These are phyloP conservation scores for Candida orba DNA, from an alignment of 805 yeast species.

Conservation along the genomic window DNA sequence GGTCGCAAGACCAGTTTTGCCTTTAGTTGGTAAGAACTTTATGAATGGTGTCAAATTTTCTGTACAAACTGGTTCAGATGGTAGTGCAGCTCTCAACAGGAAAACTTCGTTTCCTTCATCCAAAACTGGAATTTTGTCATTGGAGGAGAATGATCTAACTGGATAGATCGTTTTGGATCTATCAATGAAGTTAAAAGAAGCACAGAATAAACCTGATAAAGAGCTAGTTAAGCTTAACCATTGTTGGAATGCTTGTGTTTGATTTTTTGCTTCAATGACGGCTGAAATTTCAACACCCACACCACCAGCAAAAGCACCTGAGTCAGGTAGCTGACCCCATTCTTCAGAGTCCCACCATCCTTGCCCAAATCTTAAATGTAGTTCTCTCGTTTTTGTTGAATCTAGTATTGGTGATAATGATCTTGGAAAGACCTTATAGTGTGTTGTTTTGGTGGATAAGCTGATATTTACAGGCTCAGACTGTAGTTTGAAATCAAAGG, in stretches of 20 bases:
- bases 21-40: conserved; percentile 85
- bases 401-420: conserved; percentile 71
- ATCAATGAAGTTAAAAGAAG: conserved; percentile 86
- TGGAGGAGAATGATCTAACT: conserved; percentile 28
- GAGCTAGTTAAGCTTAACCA: conserved; percentile 74
- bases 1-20: conserved; percentile 80
- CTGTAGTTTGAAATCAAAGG: conserved; percentile 60
- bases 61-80: conserved; percentile 93
- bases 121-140: conserved; percentile 22
- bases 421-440: conserved; percentile 71
- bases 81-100: conserved; percentile 76
- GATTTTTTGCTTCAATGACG: conserved; percentile 54
- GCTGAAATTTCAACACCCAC: conserved; percentile 96
- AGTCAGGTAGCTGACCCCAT: conserved; percentile 77
- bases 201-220: conserved; percentile 89
- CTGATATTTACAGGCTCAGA: conserved; percentile 37
- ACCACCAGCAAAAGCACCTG: conserved; percentile 78
- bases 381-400: conserved; percentile 58
- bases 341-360: conserved; percentile 91
- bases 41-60: conserved; percentile 93
- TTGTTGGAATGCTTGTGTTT: conserved; percentile 45
- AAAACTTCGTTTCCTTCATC: conserved; percentile 35
- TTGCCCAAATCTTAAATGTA: conserved; percentile 82
- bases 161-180: conserved; percentile 70
- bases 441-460: conserved; percentile 25